Evolutionary conservation across 2,329 filamentous ascomycete species (phyloP), one percentile per base, ranked within the genome.

Genomic region (Aspergillus quadrilineatus): DNA sequence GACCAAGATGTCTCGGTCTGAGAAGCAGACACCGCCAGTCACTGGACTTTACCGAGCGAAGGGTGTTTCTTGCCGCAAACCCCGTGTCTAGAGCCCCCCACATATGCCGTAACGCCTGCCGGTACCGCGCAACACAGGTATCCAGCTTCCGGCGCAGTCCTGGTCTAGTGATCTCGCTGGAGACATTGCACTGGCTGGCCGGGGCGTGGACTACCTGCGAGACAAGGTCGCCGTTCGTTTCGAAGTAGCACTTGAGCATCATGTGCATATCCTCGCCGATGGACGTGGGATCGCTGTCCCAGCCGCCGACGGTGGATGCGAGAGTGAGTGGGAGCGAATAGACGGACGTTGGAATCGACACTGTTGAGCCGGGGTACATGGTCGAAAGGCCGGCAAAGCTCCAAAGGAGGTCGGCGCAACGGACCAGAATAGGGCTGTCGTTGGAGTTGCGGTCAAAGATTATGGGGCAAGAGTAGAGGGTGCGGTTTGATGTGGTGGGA

Each of bases 181-280:
- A 54, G 36, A 54, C 36, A 26, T 54, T 54, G 44, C 52, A 54
- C 36, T 54, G 52, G 45, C 85, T 89, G 56, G 89, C 86, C 2
- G 88, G 87, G 59, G 85, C 86, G 63, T 86, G 76, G 30, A 90
- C 80, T 3, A 86, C 84, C 48, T 82, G 80, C 46, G 82, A 82
- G 10, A 85, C 85, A 53, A 90, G 69, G 67, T 89, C 85, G 3
- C 88, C 88, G 59, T 87, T 88, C 15, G 89, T 80, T 1, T 86
- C 85, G 62, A 90, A 90, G 75, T 90, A 90, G 70, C 86, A 89
- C 77, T 90, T 90, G 60, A 90, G 79, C 67, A 88, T 88, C 88
- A 90, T 90, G 75, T 90, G 88, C 66, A 90, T 73, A 67, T 90
- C 88, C 72, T 90, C 88, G 43, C 88, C 88, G 63, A 90, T 90